Base-by-base conservation (phyloP, 1,139 yeast genomes). In the Insectozyma bohioensis region DNA sequence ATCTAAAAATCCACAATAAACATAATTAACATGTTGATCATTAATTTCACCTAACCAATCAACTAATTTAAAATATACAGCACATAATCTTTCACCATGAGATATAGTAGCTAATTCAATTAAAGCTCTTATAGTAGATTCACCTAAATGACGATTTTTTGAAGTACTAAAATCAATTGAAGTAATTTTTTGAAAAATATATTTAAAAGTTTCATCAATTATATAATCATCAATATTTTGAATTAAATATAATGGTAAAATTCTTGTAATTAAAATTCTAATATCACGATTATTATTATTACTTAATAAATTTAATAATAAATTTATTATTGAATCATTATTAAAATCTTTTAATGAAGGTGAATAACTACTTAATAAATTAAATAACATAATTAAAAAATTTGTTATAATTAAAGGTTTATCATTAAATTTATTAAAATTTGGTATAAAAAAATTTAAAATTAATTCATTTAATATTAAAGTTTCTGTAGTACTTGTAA, bases 61-160 rank as follows among this genome's bases (percentile, higher is more conserved):
- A 8, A 85, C 65, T 24, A 85, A 54, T 40, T 75, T 75, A 35
- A 80, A 67, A 23, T 84, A 59, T 11, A 82, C 61, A 1, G 75
- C 75, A 52, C 80, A 81, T 20, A 82, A 61, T 53, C 79, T 67
- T 34, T 80, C 85, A 2, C 86, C 90, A 12, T 70, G 67, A 6
- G 78, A 67, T 0, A 76, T 64, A 2, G 71, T 61, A 0, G 85
- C 81, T 25, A 84, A 46, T 34, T 78, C 83, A 2, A 81, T 76
- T 63, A 85, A 72, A 0, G 82, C 69, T 46, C 69, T 59, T 3
- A 83, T 65, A 0, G 80, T 72, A 0, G 87, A 73, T 49, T 85
- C 95, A 6, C 76, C 79, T 28, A 81, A 55, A 47, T 76, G 70
- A 16, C 36, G 40, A 4, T 52, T 45, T 5, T 42, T 45, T 11